Percentiles rank a stretch among this genome's conserved stretches.
These are phyloP conservation scores for Malus domestica DNA, from an alignment of 306 rosid genomes.

Conservation along the genomic window DNA sequence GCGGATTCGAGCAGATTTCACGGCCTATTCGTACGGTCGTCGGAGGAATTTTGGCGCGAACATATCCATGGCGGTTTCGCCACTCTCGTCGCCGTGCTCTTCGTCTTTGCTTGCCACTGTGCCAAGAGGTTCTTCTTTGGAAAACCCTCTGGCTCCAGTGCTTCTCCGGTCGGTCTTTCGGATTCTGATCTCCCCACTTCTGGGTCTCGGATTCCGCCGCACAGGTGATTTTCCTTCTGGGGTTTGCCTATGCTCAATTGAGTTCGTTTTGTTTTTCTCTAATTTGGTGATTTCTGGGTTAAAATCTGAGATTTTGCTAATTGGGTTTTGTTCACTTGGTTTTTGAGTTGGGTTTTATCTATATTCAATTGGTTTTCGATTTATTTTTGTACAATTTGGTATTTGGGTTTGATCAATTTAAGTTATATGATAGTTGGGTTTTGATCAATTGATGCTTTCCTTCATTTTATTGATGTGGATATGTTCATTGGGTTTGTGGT, in stretches of 20 bases:
- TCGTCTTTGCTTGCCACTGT: slow-evolving; percentile 37
- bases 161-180: neutral
- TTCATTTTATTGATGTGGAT: too few species aligned
- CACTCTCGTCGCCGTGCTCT: slow-evolving; percentile 31
- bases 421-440: neutral
- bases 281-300: neutral
- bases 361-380: neutral
- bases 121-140: slow-evolving; percentile 16
- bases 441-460: neutral
- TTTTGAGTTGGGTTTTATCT: neutral
- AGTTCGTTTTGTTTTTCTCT: neutral
- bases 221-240: neutral
- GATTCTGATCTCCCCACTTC: slow-evolving; percentile 15
- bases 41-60: slow-evolving; percentile 34
- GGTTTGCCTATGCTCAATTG: neutral
- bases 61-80: slow-evolving; percentile 47
- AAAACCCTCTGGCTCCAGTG: neutral
- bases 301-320: neutral
- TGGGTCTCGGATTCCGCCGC: slow-evolving; percentile 1
- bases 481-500: neutral
- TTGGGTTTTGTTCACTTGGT: neutral
- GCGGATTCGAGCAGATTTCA: neutral
- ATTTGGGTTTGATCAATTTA: neutral
- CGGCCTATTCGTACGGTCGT: neutral
- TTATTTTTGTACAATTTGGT: neutral